Percentiles rank a stretch among this genome's conserved stretches.
phyloP scores from a whole-genome alignment of 257 asterid species.

The Plectranthus barbatus region DNA sequence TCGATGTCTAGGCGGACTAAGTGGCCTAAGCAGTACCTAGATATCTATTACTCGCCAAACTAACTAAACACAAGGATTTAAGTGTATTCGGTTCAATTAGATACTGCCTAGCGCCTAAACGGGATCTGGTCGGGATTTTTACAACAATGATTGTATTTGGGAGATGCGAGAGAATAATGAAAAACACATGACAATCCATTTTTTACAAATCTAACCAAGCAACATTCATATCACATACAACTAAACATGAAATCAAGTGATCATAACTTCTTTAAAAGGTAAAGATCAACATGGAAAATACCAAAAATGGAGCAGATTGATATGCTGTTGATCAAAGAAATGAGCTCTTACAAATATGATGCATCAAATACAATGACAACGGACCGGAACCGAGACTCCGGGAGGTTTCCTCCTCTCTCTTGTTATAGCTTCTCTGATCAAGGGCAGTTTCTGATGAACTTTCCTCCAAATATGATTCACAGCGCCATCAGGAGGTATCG shows the following conservation, averaged over 20 bases:
- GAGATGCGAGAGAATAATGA: background rate
- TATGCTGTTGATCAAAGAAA: slow-evolving; percentile 2
- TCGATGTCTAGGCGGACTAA: no score
- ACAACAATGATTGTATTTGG: background rate
- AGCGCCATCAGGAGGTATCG: slow-evolving; percentile 51
- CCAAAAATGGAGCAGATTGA: background rate
- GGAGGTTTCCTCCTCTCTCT: slow-evolving; percentile 86
- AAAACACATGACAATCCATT: background rate
- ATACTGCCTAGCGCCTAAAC: no score
- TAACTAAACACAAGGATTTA: no score
- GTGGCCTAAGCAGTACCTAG: no score
- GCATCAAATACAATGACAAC: slow-evolving; percentile 75
- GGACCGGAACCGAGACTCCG: slow-evolving; percentile 59
- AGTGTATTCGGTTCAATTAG: no score
- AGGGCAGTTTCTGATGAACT: slow-evolving; percentile 67
- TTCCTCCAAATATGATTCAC: slow-evolving; percentile 84
- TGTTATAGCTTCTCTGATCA: slow-evolving; percentile 59
- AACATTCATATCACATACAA: background rate
- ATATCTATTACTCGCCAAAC: no score
- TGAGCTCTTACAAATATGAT: background rate
- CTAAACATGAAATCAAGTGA: background rate
- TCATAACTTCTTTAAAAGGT: background rate
- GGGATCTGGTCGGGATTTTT: no score
- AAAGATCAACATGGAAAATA: background rate
- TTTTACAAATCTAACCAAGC: background rate